Evolutionary conservation across 352 stramenopile species (phyloP).

Genomic region (Globisporangium camurandrum): DNA sequence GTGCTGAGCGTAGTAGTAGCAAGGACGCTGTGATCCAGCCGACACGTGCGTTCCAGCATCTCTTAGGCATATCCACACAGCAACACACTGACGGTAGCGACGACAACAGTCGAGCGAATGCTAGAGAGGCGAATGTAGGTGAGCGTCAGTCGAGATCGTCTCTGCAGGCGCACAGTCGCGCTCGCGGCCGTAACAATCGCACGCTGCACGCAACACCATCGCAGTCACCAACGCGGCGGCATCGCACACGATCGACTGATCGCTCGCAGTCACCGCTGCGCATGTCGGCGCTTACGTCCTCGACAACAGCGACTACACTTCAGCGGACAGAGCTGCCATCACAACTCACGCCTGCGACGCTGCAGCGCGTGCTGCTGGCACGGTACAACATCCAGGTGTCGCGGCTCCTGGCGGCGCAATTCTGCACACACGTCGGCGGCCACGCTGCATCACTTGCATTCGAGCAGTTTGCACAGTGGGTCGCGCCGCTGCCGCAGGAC

Average conservation of each 20-base stretch:
- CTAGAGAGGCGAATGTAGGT: no score
- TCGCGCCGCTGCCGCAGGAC: conserved; percentile 24
- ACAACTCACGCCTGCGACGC: conserved; percentile 25
- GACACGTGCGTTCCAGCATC: conserved; percentile 17
- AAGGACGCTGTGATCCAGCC: conserved; percentile 18
- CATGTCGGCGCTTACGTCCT: no score
- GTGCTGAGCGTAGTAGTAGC: no score
- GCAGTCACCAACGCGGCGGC: conserved; percentile 5
- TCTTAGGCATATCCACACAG: no score
- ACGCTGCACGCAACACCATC: no score
- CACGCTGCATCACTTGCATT: conserved; percentile 35
- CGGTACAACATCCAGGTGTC: conserved; percentile 26
- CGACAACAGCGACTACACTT: no score
- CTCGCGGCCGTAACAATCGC: not conserved
- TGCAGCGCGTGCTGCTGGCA: conserved; percentile 28
- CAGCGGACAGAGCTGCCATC: no score
- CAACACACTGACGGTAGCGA: not conserved
- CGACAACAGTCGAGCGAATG: not conserved
- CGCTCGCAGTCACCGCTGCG: conserved; percentile 5
- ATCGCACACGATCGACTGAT: not conserved
- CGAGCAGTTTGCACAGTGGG: conserved; percentile 30
- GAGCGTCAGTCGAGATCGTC: no score
- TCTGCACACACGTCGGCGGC: conserved; percentile 42
- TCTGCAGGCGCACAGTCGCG: no score
- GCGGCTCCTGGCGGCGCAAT: conserved; percentile 37